Evolutionary conservation across 306 rosid genomes (phyloP), one percentile per base, ranked within the genome.

Genomic region (Alnus glutinosa): DNA sequence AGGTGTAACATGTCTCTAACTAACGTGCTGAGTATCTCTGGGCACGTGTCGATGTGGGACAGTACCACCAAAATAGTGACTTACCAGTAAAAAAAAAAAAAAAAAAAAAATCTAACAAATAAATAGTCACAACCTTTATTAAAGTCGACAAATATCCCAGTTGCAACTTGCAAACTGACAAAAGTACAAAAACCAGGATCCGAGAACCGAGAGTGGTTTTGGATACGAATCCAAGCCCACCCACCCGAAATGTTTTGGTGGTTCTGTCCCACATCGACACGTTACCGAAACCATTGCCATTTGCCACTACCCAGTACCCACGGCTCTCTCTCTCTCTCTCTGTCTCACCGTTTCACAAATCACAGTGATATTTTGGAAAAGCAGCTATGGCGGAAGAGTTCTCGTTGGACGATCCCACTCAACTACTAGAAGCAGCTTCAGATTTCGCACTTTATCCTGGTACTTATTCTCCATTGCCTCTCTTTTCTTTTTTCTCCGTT

Each of bases 391-490:
- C 76, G 70, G 85, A 80, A 76, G 89, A 89, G 39, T 84, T 15
- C 72, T 73, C 89, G 18, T 70, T 94, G 71, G 86, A 83, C 12
- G 97, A 90, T 84, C 87, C 89, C 13, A 77, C 91, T 50, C 92
- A 75, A 80, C 85, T 95, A 4, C 92, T 92, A 34, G 47, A 89
- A 83, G 97, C 97, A 32, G 91, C 97, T 78, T 78, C 91, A 11
- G 93, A 87, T 57, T 92, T 91, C 23, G 90, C 89, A 2, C 13
- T 75, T 51, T 87, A 86, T 78, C 91, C 98, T 49, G 97, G 98
- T 92, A 49, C 28, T 54, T 14, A 4, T 48, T 46, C 70, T 70
- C 51, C 70, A 8, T 55, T 34, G 18, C 52, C 48, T 10, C 7
- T 16, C 54, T 18, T 72, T 18, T 59, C 61, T 15, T 5, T 19